These are phyloP conservation scores for Aspergillus quadricinctus DNA, from an alignment of 2,329 filamentous ascomycete species.

Conservation along the genomic window DNA sequence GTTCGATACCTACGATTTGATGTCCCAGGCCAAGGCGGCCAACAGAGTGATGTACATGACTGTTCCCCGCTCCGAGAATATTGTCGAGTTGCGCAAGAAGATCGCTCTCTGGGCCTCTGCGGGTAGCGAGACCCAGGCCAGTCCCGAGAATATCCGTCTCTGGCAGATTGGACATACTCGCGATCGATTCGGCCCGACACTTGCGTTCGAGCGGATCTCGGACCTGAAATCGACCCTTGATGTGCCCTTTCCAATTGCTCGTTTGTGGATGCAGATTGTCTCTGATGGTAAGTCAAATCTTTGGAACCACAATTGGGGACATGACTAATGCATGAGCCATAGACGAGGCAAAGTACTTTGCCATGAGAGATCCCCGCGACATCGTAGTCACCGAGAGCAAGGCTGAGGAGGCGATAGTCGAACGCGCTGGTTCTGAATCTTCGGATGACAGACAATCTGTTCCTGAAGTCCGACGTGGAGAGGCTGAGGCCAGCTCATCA, in stretches of 20 bases:
- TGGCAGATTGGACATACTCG: constrained; percentile 38
- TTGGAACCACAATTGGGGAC: background rate
- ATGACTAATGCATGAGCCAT: constrained; percentile 5
- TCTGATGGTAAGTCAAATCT: constrained; percentile 28
- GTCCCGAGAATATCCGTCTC: constrained; percentile 35
- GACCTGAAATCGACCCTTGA: constrained; percentile 28
- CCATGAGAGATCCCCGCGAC: constrained; percentile 30
- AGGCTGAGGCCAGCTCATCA: constrained; percentile 27
- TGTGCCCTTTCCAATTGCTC: constrained; percentile 22
- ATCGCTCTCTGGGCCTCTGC: constrained; percentile 30
- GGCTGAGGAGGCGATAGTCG: constrained; percentile 26
- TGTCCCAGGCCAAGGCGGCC: constrained; percentile 33
- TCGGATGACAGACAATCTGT: constrained; percentile 15
- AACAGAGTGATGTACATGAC: constrained; percentile 34
- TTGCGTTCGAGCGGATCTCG: constrained; percentile 32
- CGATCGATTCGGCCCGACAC: constrained; percentile 28
- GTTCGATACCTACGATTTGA: constrained; percentile 43
- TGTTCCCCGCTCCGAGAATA: constrained; percentile 28
- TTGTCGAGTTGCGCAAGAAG: constrained; percentile 36
- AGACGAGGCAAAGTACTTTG: constrained; percentile 35
- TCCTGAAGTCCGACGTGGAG: constrained; percentile 12
- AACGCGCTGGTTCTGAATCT: constrained; percentile 22
- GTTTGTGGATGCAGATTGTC: constrained; percentile 38
- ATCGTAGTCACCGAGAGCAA: constrained; percentile 23
- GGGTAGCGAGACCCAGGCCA: constrained; percentile 15